These are phyloP conservation scores for Trichoderma sp. DNA, from an alignment of 2,329 filamentous ascomycete species.

Conservation along the genomic window DNA sequence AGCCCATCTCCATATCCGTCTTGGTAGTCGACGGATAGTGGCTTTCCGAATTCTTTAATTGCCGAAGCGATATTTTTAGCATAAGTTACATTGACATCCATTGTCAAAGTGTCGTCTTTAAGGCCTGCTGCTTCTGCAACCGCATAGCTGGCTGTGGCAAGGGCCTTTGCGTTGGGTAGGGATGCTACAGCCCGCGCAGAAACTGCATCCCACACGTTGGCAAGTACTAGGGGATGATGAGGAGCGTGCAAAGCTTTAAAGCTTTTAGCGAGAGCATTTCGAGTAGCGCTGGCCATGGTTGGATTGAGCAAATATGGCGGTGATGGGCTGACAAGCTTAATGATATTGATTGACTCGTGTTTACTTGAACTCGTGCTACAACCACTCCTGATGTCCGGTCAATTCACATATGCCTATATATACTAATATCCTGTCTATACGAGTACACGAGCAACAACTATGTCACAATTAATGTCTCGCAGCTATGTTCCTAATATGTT, in stretches of 20 bases:
- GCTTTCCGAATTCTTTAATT: constrained; percentile 16
- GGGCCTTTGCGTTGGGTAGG: constrained; percentile 4
- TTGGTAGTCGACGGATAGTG: constrained; percentile 15
- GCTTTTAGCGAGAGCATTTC: not conserved
- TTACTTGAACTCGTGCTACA: not conserved
- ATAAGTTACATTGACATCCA: not conserved
- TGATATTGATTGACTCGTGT: not conserved
- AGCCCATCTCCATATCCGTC: constrained; percentile 21
- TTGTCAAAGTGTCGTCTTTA: constrained; percentile 6
- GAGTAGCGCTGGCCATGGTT: not conserved
- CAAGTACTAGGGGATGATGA: not conserved
- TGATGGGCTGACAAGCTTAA: not conserved
- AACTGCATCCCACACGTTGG: constrained; percentile 10
- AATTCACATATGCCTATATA: not conserved
- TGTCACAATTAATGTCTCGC: not conserved
- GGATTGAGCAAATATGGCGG: not conserved
- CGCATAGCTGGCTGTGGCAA: constrained; percentile 16
- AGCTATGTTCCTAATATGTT: not conserved
- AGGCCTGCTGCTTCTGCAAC: constrained; percentile 20
- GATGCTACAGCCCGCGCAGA: constrained; percentile 17
- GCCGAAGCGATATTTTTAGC: constrained; percentile 9
- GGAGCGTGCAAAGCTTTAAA: constrained; percentile 1
- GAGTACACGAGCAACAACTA: not conserved
- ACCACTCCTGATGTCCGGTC: not conserved
- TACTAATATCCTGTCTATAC: not conserved